Evolutionary conservation across 2,329 filamentous ascomycete species (phyloP).

Genomic region (Neofusicoccum umdonicola): DNA sequence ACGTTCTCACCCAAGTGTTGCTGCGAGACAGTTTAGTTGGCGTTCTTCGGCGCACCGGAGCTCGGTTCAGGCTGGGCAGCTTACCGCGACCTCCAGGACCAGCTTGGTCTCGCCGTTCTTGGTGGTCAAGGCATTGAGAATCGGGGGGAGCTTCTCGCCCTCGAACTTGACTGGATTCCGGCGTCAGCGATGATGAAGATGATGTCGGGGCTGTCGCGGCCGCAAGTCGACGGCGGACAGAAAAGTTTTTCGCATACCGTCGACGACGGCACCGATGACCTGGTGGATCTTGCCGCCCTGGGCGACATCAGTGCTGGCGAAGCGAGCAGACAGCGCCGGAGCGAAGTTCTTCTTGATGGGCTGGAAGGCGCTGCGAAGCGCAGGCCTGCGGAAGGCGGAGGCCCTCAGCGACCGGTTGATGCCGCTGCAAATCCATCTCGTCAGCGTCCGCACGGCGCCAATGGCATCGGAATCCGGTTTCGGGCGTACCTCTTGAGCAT

Average conservation of each 20-base stretch:
- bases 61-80: conserved; percentile 16
- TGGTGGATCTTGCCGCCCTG: conserved; percentile 66
- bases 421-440: conserved; percentile 53
- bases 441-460: conserved; percentile 38
- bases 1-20: conserved; percentile 99
- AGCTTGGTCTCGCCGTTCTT: conserved; percentile 92
- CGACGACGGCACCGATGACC: conserved; percentile 98
- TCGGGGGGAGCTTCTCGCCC: conserved; percentile 84
- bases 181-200: conserved; percentile 31
- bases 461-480: conserved; percentile 30
- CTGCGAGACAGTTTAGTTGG: conserved; percentile 49
- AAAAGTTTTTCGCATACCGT: conserved; percentile 66
- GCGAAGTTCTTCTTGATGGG: conserved; percentile 57
- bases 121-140: conserved; percentile 95
- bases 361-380: conserved; percentile 50
- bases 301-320: conserved; percentile 58
- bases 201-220: conserved; percentile 17
- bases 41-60: conserved; percentile 18
- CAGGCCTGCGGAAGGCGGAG: conserved; percentile 57
- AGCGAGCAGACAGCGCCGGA: conserved; percentile 59
- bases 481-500: conserved; percentile 62
- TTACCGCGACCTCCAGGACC: conserved; percentile 93
- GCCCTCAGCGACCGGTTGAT: conserved; percentile 64
- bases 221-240: conserved; percentile 16
- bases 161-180: conserved; percentile 87